Evolutionary conservation across 106 monocot species (phyloP), one percentile per base, ranked within the genome.

Genomic region (Dioscorea dumetorum): DNA sequence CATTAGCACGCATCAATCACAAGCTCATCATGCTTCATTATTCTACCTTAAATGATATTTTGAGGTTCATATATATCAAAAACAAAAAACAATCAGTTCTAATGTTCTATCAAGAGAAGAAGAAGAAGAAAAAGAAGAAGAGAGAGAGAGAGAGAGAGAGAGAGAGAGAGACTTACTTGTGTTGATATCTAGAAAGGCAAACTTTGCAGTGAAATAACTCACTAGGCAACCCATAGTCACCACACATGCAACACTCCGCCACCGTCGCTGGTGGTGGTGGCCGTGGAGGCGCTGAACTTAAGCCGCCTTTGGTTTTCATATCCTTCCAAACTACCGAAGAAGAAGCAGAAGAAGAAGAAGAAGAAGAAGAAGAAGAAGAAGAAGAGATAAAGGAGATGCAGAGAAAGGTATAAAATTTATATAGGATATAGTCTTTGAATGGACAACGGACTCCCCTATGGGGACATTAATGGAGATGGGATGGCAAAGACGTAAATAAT

Each of bases 231-330:
- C 89, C 89, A 7, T 70, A 72, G 57, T 90, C 89, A 16, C 89
- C 89, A 64, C 89, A 90, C 89, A 90, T 85, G 69, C 89, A 85
- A 60, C 89, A 90, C 41, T 41, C 41, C 41, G 28, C 28, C 21
- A 82, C 74, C 22, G 33, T 65, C 52, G 66, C 4, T 22, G 68
- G 24, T 24, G 65, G 35, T 50, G 67, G 50, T 7, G 10, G 50
- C 2, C 5, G 48, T 17, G 28, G 28, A 28, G 28, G 28, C 3
- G 28, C 28, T 28, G 28, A 28, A 28, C 28, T 28, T 28, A 28
- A 28, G 2, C 58, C 64, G 9, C 71, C 75, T 60, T 72, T 79
- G 75, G 72, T 76, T 22, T 58, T 72, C 83, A 83, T 83, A 24
- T 54, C 13, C 5, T 12, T 19, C 19, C 54, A 54, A 19, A 19